Evolutionary conservation across 768 basidiomycete genomes (phyloP).

Genomic region (Crepidotus variabilis): DNA sequence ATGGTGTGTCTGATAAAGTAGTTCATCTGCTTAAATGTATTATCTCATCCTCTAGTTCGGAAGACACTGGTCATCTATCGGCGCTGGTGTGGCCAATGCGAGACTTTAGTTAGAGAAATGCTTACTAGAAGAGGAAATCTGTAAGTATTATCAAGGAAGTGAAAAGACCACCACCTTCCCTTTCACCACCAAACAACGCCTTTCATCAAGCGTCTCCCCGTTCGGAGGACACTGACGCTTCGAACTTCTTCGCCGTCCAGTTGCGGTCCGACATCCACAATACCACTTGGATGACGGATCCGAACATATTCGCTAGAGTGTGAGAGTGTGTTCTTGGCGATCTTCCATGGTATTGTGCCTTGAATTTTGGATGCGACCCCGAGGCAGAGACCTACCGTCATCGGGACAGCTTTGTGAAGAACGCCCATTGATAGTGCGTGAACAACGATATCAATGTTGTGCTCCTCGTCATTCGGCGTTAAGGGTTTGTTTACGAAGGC

Average conservation of each 20-base stretch:
- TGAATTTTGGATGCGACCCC: conserved; percentile 57
- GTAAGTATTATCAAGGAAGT: too few species aligned
- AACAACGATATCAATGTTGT: conserved; percentile 45
- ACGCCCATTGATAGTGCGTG: conserved; percentile 71
- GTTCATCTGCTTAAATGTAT: not conserved
- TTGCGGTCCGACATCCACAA: conserved; percentile 64
- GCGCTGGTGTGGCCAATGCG: too few species aligned
- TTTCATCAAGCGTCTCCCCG: conserved; percentile 68
- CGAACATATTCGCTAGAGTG: conserved; percentile 25
- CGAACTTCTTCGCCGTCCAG: conserved; percentile 41
- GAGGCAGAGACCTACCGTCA: conserved; percentile 69
- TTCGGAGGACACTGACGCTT: conserved; percentile 63
- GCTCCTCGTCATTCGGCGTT: conserved; percentile 16
- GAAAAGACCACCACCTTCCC: not conserved
- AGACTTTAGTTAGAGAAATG: too few species aligned
- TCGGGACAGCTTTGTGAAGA: conserved; percentile 65
- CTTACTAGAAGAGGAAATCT: too few species aligned
- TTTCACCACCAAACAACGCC: conserved; percentile 63
- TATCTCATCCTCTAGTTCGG: too few species aligned
- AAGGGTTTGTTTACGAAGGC: conserved; percentile 45
- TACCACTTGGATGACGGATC: conserved; percentile 63
- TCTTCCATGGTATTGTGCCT: conserved; percentile 53
- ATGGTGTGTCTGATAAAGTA: not conserved
- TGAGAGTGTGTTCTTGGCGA: conserved; percentile 28
- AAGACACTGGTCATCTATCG: too few species aligned